Evolutionary conservation across 495 filamentous ascomycete genomes (phyloP).

Genomic region (Hamigera avellanea): DNA sequence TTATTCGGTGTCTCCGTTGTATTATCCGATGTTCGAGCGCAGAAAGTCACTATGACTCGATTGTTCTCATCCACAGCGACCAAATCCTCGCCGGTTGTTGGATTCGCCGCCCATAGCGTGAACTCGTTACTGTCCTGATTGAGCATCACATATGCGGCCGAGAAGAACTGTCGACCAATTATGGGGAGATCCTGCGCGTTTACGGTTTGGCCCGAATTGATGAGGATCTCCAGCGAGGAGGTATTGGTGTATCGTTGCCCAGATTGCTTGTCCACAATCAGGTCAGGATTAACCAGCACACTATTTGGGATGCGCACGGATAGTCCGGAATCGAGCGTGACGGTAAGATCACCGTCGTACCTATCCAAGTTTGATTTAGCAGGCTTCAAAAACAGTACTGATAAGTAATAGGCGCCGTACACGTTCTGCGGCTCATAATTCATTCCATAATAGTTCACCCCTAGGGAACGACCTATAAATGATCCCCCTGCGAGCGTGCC

Average conservation of each 20-base stretch:
- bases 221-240: slow-evolving; percentile 14
- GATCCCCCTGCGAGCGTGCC: neutral
- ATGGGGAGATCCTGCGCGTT: slow-evolving; percentile 14
- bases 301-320: slow-evolving; percentile 17
- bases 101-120: neutral
- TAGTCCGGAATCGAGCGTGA: slow-evolving; percentile 8
- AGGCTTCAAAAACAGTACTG: neutral
- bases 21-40: too few species aligned
- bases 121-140: slow-evolving; percentile 8
- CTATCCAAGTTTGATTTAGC: too few species aligned
- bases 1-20: too few species aligned
- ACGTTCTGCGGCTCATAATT: neutral
- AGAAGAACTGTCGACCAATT: slow-evolving; percentile 29
- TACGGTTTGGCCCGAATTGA: slow-evolving; percentile 4
- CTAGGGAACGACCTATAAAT: neutral
- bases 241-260: slow-evolving; percentile 7
- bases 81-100: neutral
- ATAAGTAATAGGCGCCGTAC: neutral
- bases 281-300: slow-evolving; percentile 22
- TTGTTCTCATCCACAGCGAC: neutral
- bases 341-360: slow-evolving; percentile 11
- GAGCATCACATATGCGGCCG: slow-evolving; percentile 25
- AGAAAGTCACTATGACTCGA: too few species aligned
- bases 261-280: slow-evolving; percentile 12
- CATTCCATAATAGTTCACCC: slow-evolving; percentile 15